These are phyloP conservation scores for Ettlia oleoabundans DNA, from an alignment of 139 green algal genomes.

Conservation along the genomic window DNA sequence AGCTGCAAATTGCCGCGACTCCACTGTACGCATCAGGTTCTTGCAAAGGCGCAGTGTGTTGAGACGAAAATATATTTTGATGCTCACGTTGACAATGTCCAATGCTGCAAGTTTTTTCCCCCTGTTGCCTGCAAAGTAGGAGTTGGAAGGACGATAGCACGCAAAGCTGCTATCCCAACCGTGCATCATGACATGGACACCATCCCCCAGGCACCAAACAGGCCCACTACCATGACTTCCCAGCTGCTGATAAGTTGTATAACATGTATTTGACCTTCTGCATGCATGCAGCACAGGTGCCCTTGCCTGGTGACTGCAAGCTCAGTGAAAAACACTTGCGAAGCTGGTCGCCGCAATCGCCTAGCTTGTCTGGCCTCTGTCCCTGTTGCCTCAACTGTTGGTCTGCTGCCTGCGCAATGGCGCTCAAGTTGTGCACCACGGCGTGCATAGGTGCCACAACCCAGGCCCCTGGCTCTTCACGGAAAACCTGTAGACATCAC, in stretches of 20 bases:
- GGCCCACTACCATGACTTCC: background rate
- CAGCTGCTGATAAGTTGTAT: background rate
- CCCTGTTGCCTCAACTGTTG: conserved; percentile 23
- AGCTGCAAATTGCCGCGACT: conserved; percentile 54
- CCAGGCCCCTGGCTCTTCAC: conserved; percentile 51
- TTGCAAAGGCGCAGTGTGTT: conserved; percentile 82
- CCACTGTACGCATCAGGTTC: conserved; percentile 69
- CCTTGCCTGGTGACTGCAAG: conserved; percentile 42
- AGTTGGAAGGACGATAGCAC: background rate
- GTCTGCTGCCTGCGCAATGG: conserved; percentile 58
- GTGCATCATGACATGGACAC: no score
- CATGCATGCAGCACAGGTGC: background rate
- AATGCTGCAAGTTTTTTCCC: conserved; percentile 74
- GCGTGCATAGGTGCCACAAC: conserved; percentile 54
- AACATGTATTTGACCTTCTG: background rate
- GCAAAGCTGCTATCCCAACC: no score
- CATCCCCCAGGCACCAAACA: no score
- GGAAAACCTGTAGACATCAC: conserved; percentile 44
- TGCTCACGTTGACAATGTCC: conserved; percentile 71
- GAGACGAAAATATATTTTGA: conserved; percentile 83
- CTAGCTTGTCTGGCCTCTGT: conserved; percentile 59
- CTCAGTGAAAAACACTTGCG: conserved; percentile 68
- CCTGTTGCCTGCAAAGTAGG: conserved; percentile 48
- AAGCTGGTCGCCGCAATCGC: conserved; percentile 62
- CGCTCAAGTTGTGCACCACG: conserved; percentile 56